Evolutionary conservation across 441 rosid species (phyloP), one percentile per base, ranked within the genome.

Genomic region (Isatis lusitanica): DNA sequence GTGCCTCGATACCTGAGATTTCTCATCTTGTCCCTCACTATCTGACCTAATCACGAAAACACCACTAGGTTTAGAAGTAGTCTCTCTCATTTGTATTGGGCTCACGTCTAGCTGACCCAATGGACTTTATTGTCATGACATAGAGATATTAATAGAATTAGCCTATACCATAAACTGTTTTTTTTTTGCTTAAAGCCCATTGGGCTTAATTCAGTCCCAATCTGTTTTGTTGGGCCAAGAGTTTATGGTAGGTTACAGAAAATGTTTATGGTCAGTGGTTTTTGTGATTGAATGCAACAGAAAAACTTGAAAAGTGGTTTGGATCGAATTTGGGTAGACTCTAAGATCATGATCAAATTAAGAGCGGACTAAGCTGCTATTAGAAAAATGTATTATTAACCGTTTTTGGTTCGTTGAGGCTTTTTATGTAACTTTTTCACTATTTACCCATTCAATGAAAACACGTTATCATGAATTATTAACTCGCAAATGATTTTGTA

Each of bases 1-100:
- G 64, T 73, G 82, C 78, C 82, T 80, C 80, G 71, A 33, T 76
- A 18, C 78, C 64, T 46, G 75, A 26, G 38, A 38, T 58, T 56
- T 47, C 60, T 21, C 26, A 30, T 46, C 31, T 0, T 59, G 30
- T 16, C 70, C 75, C 17, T 42, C 0, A 0, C 0, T 65, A 7
- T 33, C 9, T 31, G 38, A 0, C 24, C 13, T 72, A 76, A 26
- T 60, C 18, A 69, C 74, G 3, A 31, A 51, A 39, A 17, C 65
- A 5, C 83, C 77, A 70, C 4, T 46, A 26, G 15, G 30, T 50
- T 1, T 4, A 26, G 7, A 28, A 55, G 28, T 68, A 7, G 4
- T 47, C 35, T 26, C 2, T 18, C 48, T 18, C 15, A 15, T 5
- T 6, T 38, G 7, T 40, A 61, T 26, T 71, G 53, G 68, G 39